Evolutionary conservation across 495 filamentous ascomycete genomes (phyloP).

Genomic region (Aspergillus heteromorphus): DNA sequence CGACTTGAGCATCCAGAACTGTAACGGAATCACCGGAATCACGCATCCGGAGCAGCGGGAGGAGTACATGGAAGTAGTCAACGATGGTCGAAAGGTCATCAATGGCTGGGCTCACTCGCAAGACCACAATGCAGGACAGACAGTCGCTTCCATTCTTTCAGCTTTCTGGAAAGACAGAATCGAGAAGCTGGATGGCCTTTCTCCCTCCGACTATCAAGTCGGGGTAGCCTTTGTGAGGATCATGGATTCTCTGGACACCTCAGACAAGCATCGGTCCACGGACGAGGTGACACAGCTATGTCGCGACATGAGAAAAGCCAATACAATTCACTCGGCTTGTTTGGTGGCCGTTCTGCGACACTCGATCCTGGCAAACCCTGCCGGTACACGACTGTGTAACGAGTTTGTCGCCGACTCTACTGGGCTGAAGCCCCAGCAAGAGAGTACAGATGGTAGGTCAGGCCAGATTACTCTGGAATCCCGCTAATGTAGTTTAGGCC

Average conservation of each 20-base stretch:
- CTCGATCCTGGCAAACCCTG: slow-evolving; percentile 29
- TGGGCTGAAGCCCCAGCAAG: slow-evolving; percentile 39
- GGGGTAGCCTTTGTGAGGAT: slow-evolving; percentile 41
- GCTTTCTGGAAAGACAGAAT: slow-evolving; percentile 34
- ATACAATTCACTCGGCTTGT: slow-evolving; percentile 36
- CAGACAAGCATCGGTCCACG: slow-evolving; percentile 21
- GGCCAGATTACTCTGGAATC: not conserved
- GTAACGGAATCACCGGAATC: slow-evolving; percentile 50
- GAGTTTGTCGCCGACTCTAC: slow-evolving; percentile 58
- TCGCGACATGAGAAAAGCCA: slow-evolving; percentile 31
- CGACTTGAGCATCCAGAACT: slow-evolving; percentile 52
- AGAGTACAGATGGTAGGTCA: slow-evolving; percentile 36
- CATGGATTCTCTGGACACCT: slow-evolving; percentile 23
- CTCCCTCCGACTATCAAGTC: slow-evolving; percentile 33
- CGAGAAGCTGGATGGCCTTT: slow-evolving; percentile 24
- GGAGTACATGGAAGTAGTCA: slow-evolving; percentile 58
- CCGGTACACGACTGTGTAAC: slow-evolving; percentile 47
- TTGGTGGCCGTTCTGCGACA: slow-evolving; percentile 33
- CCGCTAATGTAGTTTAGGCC: slow-evolving; percentile 30
- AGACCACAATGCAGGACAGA: slow-evolving; percentile 7
- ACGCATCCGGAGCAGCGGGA: slow-evolving; percentile 45
- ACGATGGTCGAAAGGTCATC: slow-evolving; percentile 50
- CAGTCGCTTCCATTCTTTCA: slow-evolving; percentile 22
- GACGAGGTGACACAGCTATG: slow-evolving; percentile 33
- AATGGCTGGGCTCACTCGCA: slow-evolving; percentile 37